phyloP scores from a whole-genome alignment of 2,329 filamentous ascomycete species.

The Bipolaris sorokiniana region DNA sequence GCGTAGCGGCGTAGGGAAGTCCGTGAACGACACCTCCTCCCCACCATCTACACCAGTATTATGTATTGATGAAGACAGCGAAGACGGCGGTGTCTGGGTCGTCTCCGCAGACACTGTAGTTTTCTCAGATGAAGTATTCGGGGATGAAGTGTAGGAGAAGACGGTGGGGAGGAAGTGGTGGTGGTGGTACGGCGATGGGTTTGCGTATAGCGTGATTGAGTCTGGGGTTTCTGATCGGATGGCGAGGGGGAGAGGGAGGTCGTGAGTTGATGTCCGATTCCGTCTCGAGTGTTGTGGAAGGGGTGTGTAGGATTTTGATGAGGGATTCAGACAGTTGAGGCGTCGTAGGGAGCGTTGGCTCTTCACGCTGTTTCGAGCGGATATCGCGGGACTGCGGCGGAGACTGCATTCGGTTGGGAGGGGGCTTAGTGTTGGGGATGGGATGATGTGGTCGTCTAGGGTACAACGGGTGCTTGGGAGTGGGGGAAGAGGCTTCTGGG shows the following conservation, averaged over 20 bases:
- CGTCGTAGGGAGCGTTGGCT: constrained; percentile 27
- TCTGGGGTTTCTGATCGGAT: constrained; percentile 37
- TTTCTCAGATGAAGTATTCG: too few relatives aligned
- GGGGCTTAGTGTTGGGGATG: constrained; percentile 30
- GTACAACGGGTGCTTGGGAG: background rate
- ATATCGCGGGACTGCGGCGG: constrained; percentile 11
- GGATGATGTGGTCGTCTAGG: constrained; percentile 23
- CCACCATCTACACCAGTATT: too few relatives aligned
- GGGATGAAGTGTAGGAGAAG: too few relatives aligned
- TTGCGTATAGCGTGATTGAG: constrained; percentile 33
- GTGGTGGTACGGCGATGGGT: too few relatives aligned
- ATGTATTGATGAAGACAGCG: too few relatives aligned
- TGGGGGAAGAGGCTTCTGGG: constrained; percentile 12
- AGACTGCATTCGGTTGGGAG: constrained; percentile 17
- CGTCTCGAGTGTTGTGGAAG: constrained; percentile 28
- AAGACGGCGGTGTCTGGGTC: too few relatives aligned
- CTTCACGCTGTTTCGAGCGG: constrained; percentile 16
- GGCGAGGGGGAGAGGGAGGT: constrained; percentile 39
- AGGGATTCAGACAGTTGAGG: constrained; percentile 21
- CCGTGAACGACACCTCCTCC: too few relatives aligned
- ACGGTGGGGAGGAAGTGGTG: too few relatives aligned
- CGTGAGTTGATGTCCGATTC: constrained; percentile 24
- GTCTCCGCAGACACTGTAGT: too few relatives aligned
- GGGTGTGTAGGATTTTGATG: constrained; percentile 28
- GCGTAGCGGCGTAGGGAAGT: too few relatives aligned